Conservation (phyloP, 163 green algal species). For the Coccomyxa subellipsoidea region DNA sequence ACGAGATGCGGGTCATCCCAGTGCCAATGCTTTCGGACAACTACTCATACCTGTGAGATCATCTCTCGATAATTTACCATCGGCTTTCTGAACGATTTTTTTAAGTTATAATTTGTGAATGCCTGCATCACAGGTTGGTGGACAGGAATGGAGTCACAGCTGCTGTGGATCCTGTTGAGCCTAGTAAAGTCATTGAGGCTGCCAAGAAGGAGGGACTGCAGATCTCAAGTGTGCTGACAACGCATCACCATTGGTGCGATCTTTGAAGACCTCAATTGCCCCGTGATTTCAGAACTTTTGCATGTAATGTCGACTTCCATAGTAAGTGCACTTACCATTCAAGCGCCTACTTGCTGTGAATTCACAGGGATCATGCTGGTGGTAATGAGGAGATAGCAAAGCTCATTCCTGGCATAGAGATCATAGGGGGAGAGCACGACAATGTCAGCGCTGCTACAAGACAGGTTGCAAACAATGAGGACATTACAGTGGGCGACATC, state of each 20-base stretch:
- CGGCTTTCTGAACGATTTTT: background rate
- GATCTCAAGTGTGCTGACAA: constrained; percentile 13
- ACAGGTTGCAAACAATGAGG: background rate
- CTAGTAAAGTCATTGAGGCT: constrained; percentile 4
- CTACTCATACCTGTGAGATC: constrained; percentile 25
- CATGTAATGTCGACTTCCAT: too few species aligned
- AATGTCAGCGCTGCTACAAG: background rate
- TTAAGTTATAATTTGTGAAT: background rate
- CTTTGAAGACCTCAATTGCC: background rate
- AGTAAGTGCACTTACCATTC: too few species aligned
- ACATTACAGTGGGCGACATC: constrained; percentile 1
- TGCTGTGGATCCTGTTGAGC: constrained; percentile 22
- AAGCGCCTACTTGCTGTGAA: background rate
- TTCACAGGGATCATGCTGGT: constrained; percentile 25
- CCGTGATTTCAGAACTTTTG: background rate
- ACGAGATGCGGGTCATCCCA: constrained; percentile 15
- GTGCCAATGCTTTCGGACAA: constrained; percentile 19
- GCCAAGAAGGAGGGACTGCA: constrained; percentile 14
- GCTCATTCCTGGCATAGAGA: constrained; percentile 9
- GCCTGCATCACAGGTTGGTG: background rate
- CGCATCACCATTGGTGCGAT: constrained; percentile 19
- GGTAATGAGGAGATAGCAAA: constrained; percentile 18
- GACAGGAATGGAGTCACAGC: background rate
- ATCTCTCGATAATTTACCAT: background rate
- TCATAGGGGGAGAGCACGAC: constrained; percentile 17